phyloP scores from a whole-genome alignment of 2,329 filamentous ascomycete species.

The Fusarium goolgardi region DNA sequence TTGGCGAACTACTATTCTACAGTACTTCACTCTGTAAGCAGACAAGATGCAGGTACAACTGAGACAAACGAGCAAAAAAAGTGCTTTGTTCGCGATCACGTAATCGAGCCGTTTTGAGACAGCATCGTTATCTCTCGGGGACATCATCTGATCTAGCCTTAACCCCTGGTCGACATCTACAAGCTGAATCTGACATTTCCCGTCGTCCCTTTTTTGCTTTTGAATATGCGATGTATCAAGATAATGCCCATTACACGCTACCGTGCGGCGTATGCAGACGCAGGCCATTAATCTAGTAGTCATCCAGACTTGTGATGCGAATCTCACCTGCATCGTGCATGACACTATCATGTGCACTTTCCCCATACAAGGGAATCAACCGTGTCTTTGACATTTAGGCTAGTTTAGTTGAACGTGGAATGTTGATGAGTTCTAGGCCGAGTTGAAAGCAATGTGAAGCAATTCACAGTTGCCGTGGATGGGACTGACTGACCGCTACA shows the following conservation, averaged over 20 bases:
- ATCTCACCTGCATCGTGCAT: constrained; percentile 40
- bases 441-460: constrained; percentile 11
- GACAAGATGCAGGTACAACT: constrained; percentile 18
- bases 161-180: constrained; percentile 12
- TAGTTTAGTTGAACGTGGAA: constrained; percentile 15
- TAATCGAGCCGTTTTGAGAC: constrained; percentile 6
- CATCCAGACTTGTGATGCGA: constrained; percentile 31
- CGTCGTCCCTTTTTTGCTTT: constrained; percentile 7
- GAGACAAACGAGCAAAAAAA: neutral
- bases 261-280: constrained; percentile 25
- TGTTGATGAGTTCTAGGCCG: constrained; percentile 3
- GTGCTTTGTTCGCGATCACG: constrained; percentile 25
- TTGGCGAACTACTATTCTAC: constrained; percentile 13
- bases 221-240: constrained; percentile 35
- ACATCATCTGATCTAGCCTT: constrained; percentile 8
- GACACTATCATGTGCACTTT: constrained; percentile 28
- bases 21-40: constrained; percentile 8
- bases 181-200: constrained; percentile 4
- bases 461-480: constrained; percentile 12
- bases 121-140: constrained; percentile 18
- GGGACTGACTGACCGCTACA: constrained; percentile 20
- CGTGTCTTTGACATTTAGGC: constrained; percentile 1
- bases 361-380: constrained; percentile 5
- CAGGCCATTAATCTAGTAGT: constrained; percentile 11
- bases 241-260: constrained; percentile 23